Evolutionary conservation across 768 basidiomycete genomes (phyloP).

Genomic region (Xanthoconium purpureum): DNA sequence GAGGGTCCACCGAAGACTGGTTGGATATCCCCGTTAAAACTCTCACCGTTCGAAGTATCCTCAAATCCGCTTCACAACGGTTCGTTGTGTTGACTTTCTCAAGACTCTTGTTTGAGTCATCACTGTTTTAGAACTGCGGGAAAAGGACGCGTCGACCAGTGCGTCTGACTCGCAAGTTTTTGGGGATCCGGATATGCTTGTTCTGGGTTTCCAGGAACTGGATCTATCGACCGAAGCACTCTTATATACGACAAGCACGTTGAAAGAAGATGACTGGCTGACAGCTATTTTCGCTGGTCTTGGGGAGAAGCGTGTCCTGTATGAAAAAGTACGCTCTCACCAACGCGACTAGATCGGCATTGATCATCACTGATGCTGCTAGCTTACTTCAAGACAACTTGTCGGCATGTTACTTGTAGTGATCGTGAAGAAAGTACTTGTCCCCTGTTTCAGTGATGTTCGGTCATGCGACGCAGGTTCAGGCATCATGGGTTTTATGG

Average conservation of each 20-base stretch:
- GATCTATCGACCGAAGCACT: conserved; percentile 78
- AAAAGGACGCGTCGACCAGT: neutral
- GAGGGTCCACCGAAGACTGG: conserved; percentile 2
- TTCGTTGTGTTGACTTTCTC: conserved; percentile 7
- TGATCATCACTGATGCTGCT: neutral
- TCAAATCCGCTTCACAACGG: conserved; percentile 23
- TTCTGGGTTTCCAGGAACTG: conserved; percentile 79
- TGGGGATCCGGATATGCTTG: conserved; percentile 62
- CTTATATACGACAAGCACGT: conserved; percentile 61
- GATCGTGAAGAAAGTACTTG: conserved; percentile 55
- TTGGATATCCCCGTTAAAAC: conserved; percentile 35
- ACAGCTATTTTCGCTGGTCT: conserved; percentile 63
- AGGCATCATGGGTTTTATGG: conserved; percentile 80
- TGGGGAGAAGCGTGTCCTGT: conserved; percentile 60
- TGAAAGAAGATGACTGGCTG: conserved; percentile 69
- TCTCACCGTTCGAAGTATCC: conserved; percentile 35
- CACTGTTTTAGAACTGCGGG: conserved; percentile 5
- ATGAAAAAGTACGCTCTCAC: conserved; percentile 55
- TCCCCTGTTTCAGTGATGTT: conserved; percentile 51
- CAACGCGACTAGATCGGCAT: neutral
- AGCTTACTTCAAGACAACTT: conserved; percentile 76
- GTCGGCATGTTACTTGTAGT: conserved; percentile 80
- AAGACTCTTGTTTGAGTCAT: neutral
- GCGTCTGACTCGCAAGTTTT: conserved; percentile 19
- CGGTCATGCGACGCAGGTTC: conserved; percentile 55